phyloP scores from a whole-genome alignment of 2,329 filamentous ascomycete genomes.

The Fusarium stilboides region DNA sequence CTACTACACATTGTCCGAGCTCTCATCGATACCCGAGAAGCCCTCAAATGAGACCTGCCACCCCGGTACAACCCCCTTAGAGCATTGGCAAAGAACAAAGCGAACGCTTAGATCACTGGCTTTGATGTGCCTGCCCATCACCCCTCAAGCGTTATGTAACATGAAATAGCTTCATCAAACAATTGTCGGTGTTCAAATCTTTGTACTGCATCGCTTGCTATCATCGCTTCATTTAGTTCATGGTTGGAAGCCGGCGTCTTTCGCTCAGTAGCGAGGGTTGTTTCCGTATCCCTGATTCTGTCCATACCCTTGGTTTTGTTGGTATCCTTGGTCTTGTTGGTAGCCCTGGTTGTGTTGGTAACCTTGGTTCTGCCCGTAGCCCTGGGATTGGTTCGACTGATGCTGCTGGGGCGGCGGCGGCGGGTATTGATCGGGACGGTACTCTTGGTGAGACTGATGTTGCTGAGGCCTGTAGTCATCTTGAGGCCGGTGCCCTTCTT shows the following conservation, averaged over 20 bases:
- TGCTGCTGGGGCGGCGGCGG: conserved; percentile 26
- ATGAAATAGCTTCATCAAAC: neutral
- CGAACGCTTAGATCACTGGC: no score
- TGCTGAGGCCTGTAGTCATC: conserved; percentile 39
- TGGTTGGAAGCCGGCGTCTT: neutral
- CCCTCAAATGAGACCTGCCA: neutral
- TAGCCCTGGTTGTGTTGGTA: conserved; percentile 25
- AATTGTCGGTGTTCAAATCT: neutral
- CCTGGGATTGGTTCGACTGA: conserved; percentile 32
- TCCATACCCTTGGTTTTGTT: conserved; percentile 33
- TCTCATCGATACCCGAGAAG: neutral
- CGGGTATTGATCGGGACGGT: conserved; percentile 46
- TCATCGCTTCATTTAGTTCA: neutral
- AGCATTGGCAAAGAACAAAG: no score
- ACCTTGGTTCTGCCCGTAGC: conserved; percentile 42
- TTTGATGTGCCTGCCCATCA: no score
- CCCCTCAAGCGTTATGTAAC: neutral
- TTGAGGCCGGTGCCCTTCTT: conserved; percentile 20
- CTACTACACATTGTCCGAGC: neutral
- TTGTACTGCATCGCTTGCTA: neutral
- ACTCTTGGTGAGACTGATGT: conserved; percentile 29
- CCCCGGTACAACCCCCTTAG: no score
- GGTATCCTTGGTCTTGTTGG: conserved; percentile 15
- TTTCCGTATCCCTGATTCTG: conserved; percentile 30
- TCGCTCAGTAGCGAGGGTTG: conserved; percentile 16